Evolutionary conservation across 129 eudicot species (phyloP).

Genomic region (Flaveria linearis): DNA sequence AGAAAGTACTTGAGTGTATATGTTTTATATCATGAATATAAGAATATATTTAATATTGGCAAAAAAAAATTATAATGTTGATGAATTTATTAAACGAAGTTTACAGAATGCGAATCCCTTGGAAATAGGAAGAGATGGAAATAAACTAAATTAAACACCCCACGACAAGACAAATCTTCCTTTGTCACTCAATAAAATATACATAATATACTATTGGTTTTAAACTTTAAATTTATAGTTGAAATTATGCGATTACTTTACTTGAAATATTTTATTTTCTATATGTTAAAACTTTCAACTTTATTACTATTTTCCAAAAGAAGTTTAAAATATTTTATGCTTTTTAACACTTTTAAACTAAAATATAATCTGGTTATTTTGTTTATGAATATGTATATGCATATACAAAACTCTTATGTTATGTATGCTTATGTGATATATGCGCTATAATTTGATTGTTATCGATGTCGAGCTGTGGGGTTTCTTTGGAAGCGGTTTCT

Average conservation of each 20-base stretch:
- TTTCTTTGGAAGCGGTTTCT: no score
- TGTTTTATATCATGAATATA: neutral
- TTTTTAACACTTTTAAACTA: no score
- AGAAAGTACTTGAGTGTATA: neutral
- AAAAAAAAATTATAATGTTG: neutral
- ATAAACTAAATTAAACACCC: neutral
- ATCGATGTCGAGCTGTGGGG: no score
- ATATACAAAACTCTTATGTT: no score
- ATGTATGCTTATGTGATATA: no score
- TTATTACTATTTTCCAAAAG: neutral
- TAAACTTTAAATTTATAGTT: neutral
- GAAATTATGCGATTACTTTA: neutral
- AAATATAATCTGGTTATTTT: no score
- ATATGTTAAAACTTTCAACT: neutral
- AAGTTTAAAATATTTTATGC: no score
- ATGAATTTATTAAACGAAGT: neutral
- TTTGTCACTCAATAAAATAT: neutral
- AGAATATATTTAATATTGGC: neutral
- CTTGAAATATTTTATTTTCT: neutral
- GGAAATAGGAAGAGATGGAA: slow-evolving; percentile 20
- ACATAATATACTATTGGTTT: neutral
- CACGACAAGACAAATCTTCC: slow-evolving; percentile 25
- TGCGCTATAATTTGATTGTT: no score
- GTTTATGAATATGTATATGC: no score
- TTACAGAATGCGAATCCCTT: slow-evolving; percentile 22